Conservation (phyloP, 1,139 yeast species). For the Yamadazyma diospyri region DNA sequence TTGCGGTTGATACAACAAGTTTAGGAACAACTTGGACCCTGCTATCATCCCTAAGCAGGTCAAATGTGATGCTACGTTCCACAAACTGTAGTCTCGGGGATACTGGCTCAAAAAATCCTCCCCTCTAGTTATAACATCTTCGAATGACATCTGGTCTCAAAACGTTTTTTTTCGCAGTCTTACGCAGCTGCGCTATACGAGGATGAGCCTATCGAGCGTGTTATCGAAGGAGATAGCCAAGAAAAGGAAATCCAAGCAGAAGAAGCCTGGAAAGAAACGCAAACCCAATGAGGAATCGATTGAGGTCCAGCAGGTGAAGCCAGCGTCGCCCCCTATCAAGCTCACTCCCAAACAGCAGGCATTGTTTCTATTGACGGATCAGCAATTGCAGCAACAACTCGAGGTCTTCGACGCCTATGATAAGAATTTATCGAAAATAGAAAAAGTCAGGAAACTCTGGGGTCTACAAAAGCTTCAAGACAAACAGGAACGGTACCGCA, state of each 20-base stretch:
- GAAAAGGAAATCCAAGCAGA: constrained; percentile 17
- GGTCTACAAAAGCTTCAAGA: constrained; percentile 13
- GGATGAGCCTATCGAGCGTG: constrained; percentile 33
- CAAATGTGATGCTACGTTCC: constrained; percentile 68
- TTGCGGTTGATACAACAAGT: constrained; percentile 58
- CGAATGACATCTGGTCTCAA: constrained; percentile 56
- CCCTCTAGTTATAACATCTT: constrained; percentile 70
- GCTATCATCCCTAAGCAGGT: constrained; percentile 68
- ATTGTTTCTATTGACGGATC: constrained; percentile 17
- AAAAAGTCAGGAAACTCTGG: constrained; percentile 25
- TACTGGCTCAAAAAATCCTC: constrained; percentile 63
- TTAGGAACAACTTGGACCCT: constrained; percentile 60
- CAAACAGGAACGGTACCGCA: constrained; percentile 10
- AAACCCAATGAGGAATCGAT: background rate
- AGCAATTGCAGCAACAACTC: constrained; percentile 21
- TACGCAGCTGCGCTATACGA: too few relatives aligned
- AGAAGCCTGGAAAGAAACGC: background rate
- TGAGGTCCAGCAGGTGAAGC: background rate
- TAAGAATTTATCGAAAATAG: constrained; percentile 18
- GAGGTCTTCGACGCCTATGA: constrained; percentile 18
- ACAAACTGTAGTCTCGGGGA: constrained; percentile 54
- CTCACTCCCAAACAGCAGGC: constrained; percentile 4
- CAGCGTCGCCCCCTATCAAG: background rate
- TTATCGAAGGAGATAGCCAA: constrained; percentile 34
- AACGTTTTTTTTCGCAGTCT: constrained; percentile 4